Conservation (phyloP, 768 basidiomycete species). For the Russula ochroleuca region DNA sequence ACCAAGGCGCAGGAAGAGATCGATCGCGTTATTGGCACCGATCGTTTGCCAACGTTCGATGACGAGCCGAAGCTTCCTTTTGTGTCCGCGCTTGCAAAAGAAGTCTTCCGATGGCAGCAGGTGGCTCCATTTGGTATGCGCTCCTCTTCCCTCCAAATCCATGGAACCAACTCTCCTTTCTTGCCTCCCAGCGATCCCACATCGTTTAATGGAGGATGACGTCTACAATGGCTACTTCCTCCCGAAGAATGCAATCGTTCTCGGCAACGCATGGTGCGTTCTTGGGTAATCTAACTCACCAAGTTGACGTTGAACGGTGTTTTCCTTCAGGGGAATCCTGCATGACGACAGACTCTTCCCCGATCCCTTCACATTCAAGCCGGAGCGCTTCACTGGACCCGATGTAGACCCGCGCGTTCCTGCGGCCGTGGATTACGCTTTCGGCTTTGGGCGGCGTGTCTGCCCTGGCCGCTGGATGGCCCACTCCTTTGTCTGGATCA, state of each 20-base stretch:
- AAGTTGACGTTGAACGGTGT: not conserved
- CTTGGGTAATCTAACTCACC: too few species aligned
- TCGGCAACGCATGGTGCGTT: constrained; percentile 29
- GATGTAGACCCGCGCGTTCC: constrained; percentile 17
- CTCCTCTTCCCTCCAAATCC: not conserved
- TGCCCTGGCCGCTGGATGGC: constrained; percentile 30
- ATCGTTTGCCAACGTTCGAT: constrained; percentile 31
- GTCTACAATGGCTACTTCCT: constrained; percentile 32
- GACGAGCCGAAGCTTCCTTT: constrained; percentile 30
- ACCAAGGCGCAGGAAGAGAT: constrained; percentile 31
- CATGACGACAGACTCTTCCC: constrained; percentile 32
- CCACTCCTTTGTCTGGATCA: constrained; percentile 23
- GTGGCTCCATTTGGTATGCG: constrained; percentile 28
- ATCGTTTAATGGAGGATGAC: constrained; percentile 28
- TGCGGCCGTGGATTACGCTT: constrained; percentile 26
- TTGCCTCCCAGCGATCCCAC: constrained; percentile 26
- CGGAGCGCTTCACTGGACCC: constrained; percentile 32
- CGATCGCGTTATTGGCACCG: constrained; percentile 29
- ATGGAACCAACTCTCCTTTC: not conserved
- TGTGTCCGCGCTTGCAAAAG: constrained; percentile 28
- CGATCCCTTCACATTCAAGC: constrained; percentile 33
- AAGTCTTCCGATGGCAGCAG: constrained; percentile 31
- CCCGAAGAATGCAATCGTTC: constrained; percentile 26
- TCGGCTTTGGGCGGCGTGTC: constrained; percentile 30
- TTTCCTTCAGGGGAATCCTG: constrained; percentile 24